Evolutionary conservation across 2,329 filamentous ascomycete genomes (phyloP).

Genomic region (Colletotrichum truncatum): DNA sequence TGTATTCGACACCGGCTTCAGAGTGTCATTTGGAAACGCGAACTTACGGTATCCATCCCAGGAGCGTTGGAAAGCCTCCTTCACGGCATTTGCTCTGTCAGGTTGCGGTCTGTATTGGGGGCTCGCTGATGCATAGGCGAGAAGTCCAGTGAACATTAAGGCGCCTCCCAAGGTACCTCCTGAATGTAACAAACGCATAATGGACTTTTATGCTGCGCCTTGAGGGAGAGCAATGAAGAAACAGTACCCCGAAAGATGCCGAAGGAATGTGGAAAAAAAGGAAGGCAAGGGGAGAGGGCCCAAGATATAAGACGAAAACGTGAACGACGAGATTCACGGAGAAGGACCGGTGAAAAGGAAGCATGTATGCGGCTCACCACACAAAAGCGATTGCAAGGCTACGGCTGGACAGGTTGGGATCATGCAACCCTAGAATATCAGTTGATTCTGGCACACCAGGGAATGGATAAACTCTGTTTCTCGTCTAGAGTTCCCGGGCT

Average conservation of each 20-base stretch:
- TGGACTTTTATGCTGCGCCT: no score
- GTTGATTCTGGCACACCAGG: not conserved
- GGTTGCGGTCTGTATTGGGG: slow-evolving; percentile 42
- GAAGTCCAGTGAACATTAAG: slow-evolving; percentile 1
- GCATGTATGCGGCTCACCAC: no score
- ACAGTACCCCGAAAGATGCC: no score
- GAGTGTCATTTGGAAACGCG: slow-evolving; percentile 81
- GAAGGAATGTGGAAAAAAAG: not conserved
- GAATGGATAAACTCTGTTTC: slow-evolving; percentile 17
- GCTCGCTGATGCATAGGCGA: not conserved
- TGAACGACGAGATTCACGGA: not conserved
- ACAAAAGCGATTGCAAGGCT: no score
- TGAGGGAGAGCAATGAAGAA: no score
- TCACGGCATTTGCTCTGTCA: slow-evolving; percentile 66
- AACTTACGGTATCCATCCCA: slow-evolving; percentile 79
- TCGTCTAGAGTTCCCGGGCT: slow-evolving; percentile 9
- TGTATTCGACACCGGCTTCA: slow-evolving; percentile 73
- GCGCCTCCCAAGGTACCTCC: not conserved
- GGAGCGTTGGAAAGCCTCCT: slow-evolving; percentile 73
- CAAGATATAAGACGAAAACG: not conserved
- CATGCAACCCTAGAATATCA: slow-evolving; percentile 7
- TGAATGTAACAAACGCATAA: slow-evolving; percentile 1
- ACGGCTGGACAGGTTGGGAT: not conserved
- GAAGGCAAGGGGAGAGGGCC: not conserved
- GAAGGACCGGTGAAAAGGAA: no score